phyloP scores from a whole-genome alignment of 805 yeast species.

The Myxozyma mucilagina region DNA sequence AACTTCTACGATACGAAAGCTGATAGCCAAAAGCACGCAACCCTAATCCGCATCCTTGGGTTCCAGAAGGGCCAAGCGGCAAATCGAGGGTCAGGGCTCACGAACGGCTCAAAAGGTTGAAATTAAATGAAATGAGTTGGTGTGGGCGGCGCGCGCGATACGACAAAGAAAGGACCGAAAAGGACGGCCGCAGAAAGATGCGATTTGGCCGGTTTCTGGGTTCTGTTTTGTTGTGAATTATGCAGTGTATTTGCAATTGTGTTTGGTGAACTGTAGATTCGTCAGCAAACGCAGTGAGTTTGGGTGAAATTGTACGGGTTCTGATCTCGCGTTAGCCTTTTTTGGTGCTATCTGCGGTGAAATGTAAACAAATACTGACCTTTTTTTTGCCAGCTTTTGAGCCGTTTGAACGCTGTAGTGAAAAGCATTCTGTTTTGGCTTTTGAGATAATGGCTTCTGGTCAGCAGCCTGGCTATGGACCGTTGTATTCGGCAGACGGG shows the following conservation, averaged over 20 bases:
- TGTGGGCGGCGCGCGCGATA: background rate
- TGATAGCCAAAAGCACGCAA: background rate
- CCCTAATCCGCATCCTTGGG: background rate
- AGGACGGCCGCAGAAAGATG: background rate
- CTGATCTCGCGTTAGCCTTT: too few species aligned
- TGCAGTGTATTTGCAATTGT: background rate
- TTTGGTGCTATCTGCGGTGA: too few species aligned
- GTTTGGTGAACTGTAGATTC: too few species aligned
- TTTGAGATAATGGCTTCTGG: conserved; percentile 1
- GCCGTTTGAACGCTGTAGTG: too few species aligned
- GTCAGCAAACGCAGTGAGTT: too few species aligned
- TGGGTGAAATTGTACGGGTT: too few species aligned
- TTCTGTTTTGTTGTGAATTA: background rate
- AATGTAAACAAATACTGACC: too few species aligned
- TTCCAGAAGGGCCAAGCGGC: background rate
- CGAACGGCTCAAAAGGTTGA: background rate
- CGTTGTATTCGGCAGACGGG: background rate
- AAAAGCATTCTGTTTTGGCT: too few species aligned
- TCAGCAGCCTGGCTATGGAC: conserved; percentile 1
- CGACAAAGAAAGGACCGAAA: background rate
- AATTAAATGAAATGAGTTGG: background rate
- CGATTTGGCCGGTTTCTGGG: background rate
- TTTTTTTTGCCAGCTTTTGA: too few species aligned
- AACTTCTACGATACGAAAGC: too few species aligned
- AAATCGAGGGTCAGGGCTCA: conserved; percentile 5